Evolutionary conservation across 2,329 filamentous ascomycete genomes (phyloP), one percentile per base, ranked within the genome.

Genomic region (Zymoseptoria passerinii): DNA sequence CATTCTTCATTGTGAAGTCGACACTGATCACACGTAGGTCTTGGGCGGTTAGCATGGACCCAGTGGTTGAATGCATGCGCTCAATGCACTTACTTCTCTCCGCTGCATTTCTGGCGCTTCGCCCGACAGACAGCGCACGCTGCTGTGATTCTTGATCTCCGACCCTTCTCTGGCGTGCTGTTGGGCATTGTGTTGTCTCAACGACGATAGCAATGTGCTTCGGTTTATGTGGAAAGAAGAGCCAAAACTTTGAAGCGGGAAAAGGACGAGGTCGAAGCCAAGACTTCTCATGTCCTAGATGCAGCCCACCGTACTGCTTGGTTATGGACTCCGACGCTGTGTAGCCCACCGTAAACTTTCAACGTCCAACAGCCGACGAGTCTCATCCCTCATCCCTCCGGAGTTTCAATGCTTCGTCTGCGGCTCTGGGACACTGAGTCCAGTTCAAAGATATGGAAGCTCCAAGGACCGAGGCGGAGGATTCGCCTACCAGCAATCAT

Each of bases 51-150:
- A 44, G 35, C 10, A 44, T 44, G 9, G 28, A 18, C 3, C 9
- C 28, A 6, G 5, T 8, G 50, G 59, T n/a, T n/a, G 2, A 44
- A n/a, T 55, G 58, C 50, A 27, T 50, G n/a, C 13, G 10, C 19
- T 13, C 40, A 2, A 35, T 55, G 3, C 28, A 48, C 40, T 7
- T 48, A 63, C 63, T 61, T 65, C 53, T 62, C 59, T 13, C 63
- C 63, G 29, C 53, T 58, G 56, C 63, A 65, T 53, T 65, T 65
- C 50, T 65, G 63, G 13, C 63, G 58, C 51, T 64, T 65, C 2
- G 58, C 62, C 19, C 63, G 62, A 55, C 63, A 65, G 1, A 65
- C 61, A 23, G 61, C 63, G 52, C 63, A 65, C 8, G 63, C 63
- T 3, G 63, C 63, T 8, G 63, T 65, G 48, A 65, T 65, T 5